phyloP scores from a whole-genome alignment of 371 early-diverging fungal species.

The Furculomyces boomerangus region DNA sequence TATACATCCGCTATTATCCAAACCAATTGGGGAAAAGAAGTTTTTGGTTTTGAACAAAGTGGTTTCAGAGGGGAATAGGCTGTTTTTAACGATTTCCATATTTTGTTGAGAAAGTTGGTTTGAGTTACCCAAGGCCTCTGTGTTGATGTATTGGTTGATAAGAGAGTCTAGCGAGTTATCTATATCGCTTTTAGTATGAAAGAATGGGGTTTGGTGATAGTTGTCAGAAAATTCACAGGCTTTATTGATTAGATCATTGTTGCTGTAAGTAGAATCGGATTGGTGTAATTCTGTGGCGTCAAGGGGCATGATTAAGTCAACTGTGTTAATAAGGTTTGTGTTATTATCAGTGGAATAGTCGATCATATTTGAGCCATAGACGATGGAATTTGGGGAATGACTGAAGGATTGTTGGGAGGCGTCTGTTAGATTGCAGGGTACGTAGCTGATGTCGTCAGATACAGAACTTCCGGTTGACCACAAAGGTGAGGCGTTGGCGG shows the following conservation, averaged over 20 bases:
- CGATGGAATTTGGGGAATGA: not conserved
- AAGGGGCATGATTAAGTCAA: not conserved
- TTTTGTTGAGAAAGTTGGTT: too few relatives aligned
- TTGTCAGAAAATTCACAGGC: not conserved
- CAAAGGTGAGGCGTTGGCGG: not conserved
- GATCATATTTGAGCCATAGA: not conserved
- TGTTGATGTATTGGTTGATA: slow-evolving; percentile 1
- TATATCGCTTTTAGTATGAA: not conserved
- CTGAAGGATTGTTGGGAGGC: too few relatives aligned
- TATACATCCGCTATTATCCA: too few relatives aligned
- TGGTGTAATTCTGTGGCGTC: not conserved
- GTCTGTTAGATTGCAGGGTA: not conserved
- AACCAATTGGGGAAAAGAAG: too few relatives aligned
- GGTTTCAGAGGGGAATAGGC: too few relatives aligned
- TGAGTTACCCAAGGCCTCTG: not conserved
- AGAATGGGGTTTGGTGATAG: not conserved
- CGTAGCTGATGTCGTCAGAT: not conserved
- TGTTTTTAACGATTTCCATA: too few relatives aligned
- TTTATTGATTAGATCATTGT: not conserved
- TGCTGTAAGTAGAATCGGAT: not conserved
- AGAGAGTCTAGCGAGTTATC: not conserved
- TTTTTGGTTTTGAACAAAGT: too few relatives aligned
- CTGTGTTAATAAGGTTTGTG: not conserved
- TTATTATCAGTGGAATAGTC: not conserved
- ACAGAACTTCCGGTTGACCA: not conserved